These are phyloP conservation scores for Hymenoscyphus fraxineus DNA, from an alignment of 2,329 filamentous ascomycete genomes.

Conservation along the genomic window DNA sequence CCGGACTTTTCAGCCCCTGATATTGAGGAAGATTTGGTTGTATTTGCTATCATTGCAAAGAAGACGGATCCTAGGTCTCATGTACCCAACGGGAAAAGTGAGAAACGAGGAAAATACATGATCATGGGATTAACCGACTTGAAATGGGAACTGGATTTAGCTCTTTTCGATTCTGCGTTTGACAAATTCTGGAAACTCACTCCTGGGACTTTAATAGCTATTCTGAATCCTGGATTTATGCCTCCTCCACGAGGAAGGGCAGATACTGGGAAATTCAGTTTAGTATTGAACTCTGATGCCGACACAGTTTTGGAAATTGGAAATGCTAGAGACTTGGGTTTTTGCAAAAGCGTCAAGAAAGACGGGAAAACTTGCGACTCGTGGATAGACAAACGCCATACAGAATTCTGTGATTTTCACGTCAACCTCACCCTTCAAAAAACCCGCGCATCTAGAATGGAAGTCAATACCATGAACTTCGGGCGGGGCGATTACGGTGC, in stretches of 20 bases:
- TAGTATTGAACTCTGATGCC: conserved; percentile 79
- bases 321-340: conserved; percentile 76
- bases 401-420: conserved; percentile 90
- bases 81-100: conserved; percentile 44
- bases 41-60: conserved; percentile 81
- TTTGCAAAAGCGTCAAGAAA: conserved; percentile 79
- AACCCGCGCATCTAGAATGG: conserved; percentile 63
- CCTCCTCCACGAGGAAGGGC: conserved; percentile 72
- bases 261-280: conserved; percentile 78
- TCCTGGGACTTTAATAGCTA: conserved; percentile 84
- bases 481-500: conserved; percentile 31
- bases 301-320: conserved; percentile 92
- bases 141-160: conserved; percentile 86
- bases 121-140: conserved; percentile 83
- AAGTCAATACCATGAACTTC: conserved; percentile 69
- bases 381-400: conserved; percentile 87
- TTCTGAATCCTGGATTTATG: conserved; percentile 89
- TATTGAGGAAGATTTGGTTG: conserved; percentile 81
- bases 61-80: conserved; percentile 77
- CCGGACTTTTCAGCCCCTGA: conserved; percentile 79
- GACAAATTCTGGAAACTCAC: conserved; percentile 92
- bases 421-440: conserved; percentile 77
- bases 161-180: conserved; percentile 87
- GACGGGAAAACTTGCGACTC: conserved; percentile 75
- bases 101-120: conserved; percentile 79